These are phyloP conservation scores for Paramecium sonneborni DNA, from an alignment of 73 alveolate species.

Conservation along the genomic window DNA sequence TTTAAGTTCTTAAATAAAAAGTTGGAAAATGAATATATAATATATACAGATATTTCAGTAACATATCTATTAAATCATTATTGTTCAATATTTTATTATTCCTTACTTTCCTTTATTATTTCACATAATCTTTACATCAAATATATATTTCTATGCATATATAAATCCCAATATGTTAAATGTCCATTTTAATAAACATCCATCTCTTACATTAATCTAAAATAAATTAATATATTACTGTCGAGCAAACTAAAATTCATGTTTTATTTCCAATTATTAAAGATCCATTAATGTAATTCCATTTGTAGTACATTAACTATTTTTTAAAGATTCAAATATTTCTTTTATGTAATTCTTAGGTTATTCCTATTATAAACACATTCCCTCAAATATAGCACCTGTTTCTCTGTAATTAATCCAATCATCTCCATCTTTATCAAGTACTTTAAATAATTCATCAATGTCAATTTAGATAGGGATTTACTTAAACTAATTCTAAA, in stretches of 20 bases:
- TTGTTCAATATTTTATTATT: not conserved
- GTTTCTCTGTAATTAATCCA: slow-evolving; percentile 57
- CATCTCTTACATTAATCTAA: slow-evolving; percentile 10
- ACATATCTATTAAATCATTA: not conserved
- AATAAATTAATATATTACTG: not conserved
- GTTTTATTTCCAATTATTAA: not conserved
- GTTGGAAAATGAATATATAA: not conserved
- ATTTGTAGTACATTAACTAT: not conserved
- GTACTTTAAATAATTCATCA: slow-evolving; percentile 14
- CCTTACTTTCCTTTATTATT: not conserved
- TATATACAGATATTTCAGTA: not conserved
- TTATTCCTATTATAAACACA: not conserved
- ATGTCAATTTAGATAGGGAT: not conserved
- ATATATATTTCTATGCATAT: slow-evolving; percentile 43
- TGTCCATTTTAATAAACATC: slow-evolving; percentile 2
- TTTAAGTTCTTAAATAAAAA: not conserved
- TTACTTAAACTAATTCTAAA: not conserved
- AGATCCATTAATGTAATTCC: not conserved
- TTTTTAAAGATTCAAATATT: slow-evolving; percentile 17
- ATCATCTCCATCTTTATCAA: slow-evolving; percentile 45
- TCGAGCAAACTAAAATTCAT: not conserved
- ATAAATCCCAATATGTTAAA: slow-evolving; percentile 53
- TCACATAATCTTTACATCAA: slow-evolving; percentile 7
- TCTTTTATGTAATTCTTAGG: not conserved
- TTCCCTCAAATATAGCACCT: not conserved